phyloP scores from a whole-genome alignment of 2,329 filamentous ascomycete genomes.

The Aspergillus ruber region DNA sequence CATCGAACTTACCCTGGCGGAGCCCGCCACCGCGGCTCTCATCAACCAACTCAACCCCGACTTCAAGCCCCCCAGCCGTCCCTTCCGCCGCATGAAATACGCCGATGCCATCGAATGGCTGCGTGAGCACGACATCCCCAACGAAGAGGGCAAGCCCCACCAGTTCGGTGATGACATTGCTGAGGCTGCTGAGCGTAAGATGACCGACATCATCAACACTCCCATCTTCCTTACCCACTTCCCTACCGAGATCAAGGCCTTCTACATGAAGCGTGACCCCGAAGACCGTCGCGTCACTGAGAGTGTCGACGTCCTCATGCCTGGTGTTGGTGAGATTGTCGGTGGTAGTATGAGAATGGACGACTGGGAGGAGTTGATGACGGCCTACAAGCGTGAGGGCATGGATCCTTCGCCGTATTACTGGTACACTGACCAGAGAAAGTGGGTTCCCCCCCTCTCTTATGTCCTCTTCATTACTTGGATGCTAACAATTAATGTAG shows the following conservation, averaged over 20 bases:
- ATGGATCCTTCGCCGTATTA: slow-evolving; percentile 84
- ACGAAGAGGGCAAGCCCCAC: slow-evolving; percentile 87
- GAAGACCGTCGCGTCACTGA: slow-evolving; percentile 80
- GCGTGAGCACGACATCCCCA: slow-evolving; percentile 78
- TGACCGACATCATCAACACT: slow-evolving; percentile 94
- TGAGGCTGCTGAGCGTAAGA: slow-evolving; percentile 89
- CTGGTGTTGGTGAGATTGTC: slow-evolving; percentile 93
- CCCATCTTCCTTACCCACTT: slow-evolving; percentile 98
- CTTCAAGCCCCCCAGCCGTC: slow-evolving; percentile 73
- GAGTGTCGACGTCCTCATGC: slow-evolving; percentile 82
- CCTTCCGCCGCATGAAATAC: slow-evolving; percentile 95
- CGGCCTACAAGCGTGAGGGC: slow-evolving; percentile 77
- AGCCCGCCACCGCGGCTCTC: slow-evolving; percentile 64
- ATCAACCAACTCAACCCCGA: slow-evolving; percentile 86
- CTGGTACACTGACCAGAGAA: slow-evolving; percentile 98
- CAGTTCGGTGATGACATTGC: slow-evolving; percentile 95
- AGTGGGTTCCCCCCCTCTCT: slow-evolving; percentile 52
- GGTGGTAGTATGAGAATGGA: slow-evolving; percentile 96
- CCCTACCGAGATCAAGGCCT: slow-evolving; percentile 94
- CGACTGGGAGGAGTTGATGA: slow-evolving; percentile 81
- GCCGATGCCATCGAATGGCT: slow-evolving; percentile 92
- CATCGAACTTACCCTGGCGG: slow-evolving; percentile 67
- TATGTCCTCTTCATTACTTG: neutral
- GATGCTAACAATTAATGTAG: slow-evolving; percentile 35
- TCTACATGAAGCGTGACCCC: slow-evolving; percentile 93